Conservation (phyloP, 2,329 filamentous ascomycete species). For the Fusarium stilboides region DNA sequence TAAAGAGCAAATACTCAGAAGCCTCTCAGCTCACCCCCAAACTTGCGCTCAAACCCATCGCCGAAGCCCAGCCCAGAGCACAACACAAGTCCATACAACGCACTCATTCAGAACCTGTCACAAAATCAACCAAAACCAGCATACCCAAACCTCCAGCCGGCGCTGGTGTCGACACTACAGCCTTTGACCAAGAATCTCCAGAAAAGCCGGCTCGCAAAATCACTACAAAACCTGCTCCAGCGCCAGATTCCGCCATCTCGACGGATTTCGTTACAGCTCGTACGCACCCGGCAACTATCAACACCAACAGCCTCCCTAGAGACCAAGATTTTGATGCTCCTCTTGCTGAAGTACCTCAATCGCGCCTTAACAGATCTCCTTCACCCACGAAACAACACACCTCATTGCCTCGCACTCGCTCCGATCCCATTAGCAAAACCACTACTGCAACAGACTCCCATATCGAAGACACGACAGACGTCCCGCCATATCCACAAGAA, state of each 20-base stretch:
- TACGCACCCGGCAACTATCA: constrained; percentile 54
- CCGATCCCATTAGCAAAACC: constrained; percentile 54
- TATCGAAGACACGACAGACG: constrained; percentile 11
- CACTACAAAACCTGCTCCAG: constrained; percentile 8
- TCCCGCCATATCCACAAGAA: constrained; percentile 5
- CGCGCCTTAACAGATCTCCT: constrained; percentile 60
- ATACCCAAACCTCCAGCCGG: constrained; percentile 40
- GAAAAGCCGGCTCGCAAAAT: constrained; percentile 34
- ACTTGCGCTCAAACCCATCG: constrained; percentile 4
- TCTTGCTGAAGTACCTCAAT: constrained; percentile 59
- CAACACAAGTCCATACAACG: constrained; percentile 41
- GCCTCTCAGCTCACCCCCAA: constrained; percentile 20
- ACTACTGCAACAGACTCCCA: constrained; percentile 1
- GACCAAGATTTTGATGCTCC: constrained; percentile 52
- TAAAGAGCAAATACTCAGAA: constrained; percentile 55
- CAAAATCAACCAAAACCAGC: constrained; percentile 18
- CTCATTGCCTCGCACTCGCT: constrained; percentile 53
- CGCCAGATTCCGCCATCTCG: constrained; percentile 49
- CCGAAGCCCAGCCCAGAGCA: constrained; percentile 16
- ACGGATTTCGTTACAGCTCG: constrained; percentile 61
- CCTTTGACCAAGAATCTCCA: constrained; percentile 55
- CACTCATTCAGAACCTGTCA: constrained; percentile 41
- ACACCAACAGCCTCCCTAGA: constrained; percentile 47
- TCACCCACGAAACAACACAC: constrained; percentile 51
- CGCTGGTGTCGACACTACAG: constrained; percentile 58